Evolutionary conservation across 148 eudicot genomes (phyloP), one percentile per base, ranked within the genome.

Genomic region (Silene latifolia): DNA sequence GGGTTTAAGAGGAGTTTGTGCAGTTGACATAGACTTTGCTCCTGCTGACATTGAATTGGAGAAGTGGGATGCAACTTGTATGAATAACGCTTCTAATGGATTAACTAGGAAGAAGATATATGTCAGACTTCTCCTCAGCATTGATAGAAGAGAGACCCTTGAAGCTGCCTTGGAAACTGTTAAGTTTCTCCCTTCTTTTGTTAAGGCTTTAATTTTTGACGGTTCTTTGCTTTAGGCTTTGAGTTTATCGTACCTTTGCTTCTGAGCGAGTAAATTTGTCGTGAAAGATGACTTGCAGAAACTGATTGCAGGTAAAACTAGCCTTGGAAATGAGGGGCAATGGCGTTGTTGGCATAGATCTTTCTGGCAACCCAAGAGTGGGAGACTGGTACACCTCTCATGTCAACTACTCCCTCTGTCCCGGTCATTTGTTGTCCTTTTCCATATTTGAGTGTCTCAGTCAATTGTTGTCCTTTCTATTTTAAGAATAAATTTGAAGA

Each of bases 141-240:
- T 95, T 82, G 98, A 95, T 71, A 88, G 96, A 56, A 90, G 96
- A 73, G 97, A 90, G 78, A 82, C 84, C 67, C 81, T 92, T 72
- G 92, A 80, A 77, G 83, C 97, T 86, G 97, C 97, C 66, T 89
- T 92, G 87, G 98, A 95, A 85, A 95, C 98, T 73, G 96, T 95
- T 70, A 91, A 72, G 92, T 81, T 56, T 75, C 60, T 47, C 9
- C 51, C 69, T 71, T 69, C 63, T 75, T 44, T 10, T 46, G 51
- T 60, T 59, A 6, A 21, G 66, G 17, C 7, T 32, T 32, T 32
- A 4, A 32, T 32, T 32, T 32, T 32, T 32, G 35, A 32, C 35
- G 35, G 35, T 32, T 32, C 35, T 4, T 32, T 32, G 29, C 29
- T 27, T 1, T 27, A 29, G 65, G 20, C 6, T 24, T 27, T 51